These are phyloP conservation scores for Suillus discolor DNA, from an alignment of 768 basidiomycete species.

Conservation along the genomic window DNA sequence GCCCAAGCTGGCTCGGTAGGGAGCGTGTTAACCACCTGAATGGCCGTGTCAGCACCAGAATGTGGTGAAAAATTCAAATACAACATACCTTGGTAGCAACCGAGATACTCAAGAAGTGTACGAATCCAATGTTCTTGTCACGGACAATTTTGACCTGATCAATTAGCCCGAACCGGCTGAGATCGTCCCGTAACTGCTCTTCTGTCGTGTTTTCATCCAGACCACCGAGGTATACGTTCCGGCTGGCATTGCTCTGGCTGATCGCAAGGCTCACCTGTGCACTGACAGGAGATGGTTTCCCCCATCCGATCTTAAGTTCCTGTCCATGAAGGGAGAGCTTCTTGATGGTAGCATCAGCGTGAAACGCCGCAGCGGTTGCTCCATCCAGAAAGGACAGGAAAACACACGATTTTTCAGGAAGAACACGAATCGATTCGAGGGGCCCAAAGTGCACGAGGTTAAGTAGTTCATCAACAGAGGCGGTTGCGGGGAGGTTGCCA, in stretches of 20 bases:
- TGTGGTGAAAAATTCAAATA: slow-evolving; percentile 8
- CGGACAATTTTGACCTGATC: slow-evolving; percentile 99
- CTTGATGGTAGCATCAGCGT: slow-evolving; percentile 95
- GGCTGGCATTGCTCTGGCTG: slow-evolving; percentile 86
- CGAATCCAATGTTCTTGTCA: slow-evolving; percentile 99
- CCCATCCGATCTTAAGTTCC: slow-evolving; percentile 99
- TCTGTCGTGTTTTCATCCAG: slow-evolving; percentile 90
- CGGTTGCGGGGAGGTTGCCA: slow-evolving; percentile 92
- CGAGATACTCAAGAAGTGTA: slow-evolving; percentile 95
- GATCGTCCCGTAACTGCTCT: slow-evolving; percentile 88
- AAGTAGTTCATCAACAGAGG: slow-evolving; percentile 96
- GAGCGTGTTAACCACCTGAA: slow-evolving; percentile 88
- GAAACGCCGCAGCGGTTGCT: slow-evolving; percentile 92
- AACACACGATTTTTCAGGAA: slow-evolving; percentile 96
- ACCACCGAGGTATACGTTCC: slow-evolving; percentile 96
- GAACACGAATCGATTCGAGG: slow-evolving; percentile 89
- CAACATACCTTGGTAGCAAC: slow-evolving; percentile 87
- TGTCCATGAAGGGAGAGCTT: slow-evolving; percentile 92
- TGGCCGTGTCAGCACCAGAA: neutral
- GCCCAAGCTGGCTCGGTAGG: slow-evolving; percentile 93
- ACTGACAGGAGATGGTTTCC: slow-evolving; percentile 89
- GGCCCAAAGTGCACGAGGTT: slow-evolving; percentile 98
- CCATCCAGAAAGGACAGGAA: slow-evolving; percentile 98
- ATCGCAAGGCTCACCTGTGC: slow-evolving; percentile 87
- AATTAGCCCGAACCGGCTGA: slow-evolving; percentile 91